phyloP scores from a whole-genome alignment of 2,329 filamentous ascomycete genomes.

The Ciborinia camelliae region DNA sequence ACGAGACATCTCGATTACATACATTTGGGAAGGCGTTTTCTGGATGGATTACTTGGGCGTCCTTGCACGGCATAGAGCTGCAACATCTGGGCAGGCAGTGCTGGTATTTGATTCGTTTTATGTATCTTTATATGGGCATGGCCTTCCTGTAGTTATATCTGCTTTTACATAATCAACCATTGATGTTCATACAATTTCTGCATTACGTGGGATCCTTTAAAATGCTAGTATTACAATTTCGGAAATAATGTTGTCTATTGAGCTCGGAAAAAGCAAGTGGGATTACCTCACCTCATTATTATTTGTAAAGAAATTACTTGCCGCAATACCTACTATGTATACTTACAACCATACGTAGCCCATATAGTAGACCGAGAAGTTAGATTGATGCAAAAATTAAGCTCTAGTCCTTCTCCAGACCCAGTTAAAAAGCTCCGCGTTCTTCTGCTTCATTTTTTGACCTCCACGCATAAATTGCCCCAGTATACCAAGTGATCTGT shows the following conservation, averaged over 20 bases:
- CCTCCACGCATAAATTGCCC: too few relatives aligned
- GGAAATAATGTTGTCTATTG: neutral
- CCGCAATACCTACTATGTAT: neutral
- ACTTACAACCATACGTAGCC: neutral
- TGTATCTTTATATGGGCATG: neutral
- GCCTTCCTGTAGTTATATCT: neutral
- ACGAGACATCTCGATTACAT: neutral
- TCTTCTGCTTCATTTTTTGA: neutral
- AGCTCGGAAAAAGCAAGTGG: neutral
- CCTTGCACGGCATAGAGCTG: neutral
- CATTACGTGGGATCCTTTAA: neutral
- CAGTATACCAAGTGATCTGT: neutral
- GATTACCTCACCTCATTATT: neutral
- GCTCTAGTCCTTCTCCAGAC: neutral
- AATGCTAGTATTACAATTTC: neutral
- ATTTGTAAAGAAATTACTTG: constrained; percentile 3
- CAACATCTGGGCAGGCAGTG: neutral
- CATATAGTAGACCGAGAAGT: neutral
- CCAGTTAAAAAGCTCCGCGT: neutral
- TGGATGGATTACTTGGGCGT: neutral
- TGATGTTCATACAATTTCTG: neutral
- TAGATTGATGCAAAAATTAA: neutral
- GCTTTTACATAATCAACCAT: neutral
- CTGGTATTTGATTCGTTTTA: neutral
- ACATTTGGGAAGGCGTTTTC: constrained; percentile 5